These are phyloP conservation scores for Nicotiana paniculata DNA, from an alignment of 257 asterid species.

Conservation along the genomic window DNA sequence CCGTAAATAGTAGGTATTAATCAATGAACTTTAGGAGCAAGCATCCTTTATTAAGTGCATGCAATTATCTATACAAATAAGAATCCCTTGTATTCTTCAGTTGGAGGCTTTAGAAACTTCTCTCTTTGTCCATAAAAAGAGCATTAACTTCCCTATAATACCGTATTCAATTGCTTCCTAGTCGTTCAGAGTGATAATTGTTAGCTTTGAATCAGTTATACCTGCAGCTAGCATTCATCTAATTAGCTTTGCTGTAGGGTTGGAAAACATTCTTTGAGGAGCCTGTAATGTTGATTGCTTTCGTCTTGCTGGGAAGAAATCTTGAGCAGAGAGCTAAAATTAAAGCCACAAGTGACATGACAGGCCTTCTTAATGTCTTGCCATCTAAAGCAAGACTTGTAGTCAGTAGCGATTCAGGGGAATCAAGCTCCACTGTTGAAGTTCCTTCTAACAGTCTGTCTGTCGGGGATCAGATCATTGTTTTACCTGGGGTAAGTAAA, in stretches of 20 bases:
- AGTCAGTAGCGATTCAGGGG: conserved; percentile 47
- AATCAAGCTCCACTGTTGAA: conserved; percentile 61
- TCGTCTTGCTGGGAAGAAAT: conserved; percentile 91
- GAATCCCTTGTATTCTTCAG: not conserved
- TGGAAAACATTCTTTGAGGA: conserved; percentile 98
- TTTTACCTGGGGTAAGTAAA: conserved; percentile 91
- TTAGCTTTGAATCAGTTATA: conserved; percentile 1
- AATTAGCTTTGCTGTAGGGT: conserved; percentile 51
- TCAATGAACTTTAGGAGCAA: not conserved
- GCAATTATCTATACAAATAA: not conserved
- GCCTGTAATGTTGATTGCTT: conserved; percentile 98
- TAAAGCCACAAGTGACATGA: conserved; percentile 95
- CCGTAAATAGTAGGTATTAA: not conserved
- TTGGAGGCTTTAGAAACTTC: not conserved
- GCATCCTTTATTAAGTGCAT: not conserved
- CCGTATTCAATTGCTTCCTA: conserved; percentile 9
- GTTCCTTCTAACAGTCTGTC: conserved; percentile 80
- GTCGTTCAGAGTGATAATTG: not conserved
- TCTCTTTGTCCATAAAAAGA: not conserved
- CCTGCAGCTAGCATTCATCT: conserved; percentile 10
- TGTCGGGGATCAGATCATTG: conserved; percentile 87
- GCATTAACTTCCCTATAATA: not conserved
- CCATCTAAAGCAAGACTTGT: conserved; percentile 98
- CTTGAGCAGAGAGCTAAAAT: conserved; percentile 98
- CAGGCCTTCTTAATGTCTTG: conserved; percentile 79